Evolutionary conservation across 108 stramenopile species (phyloP), one percentile per base, ranked within the genome.

Genomic region (Cyclotella cryptica): DNA sequence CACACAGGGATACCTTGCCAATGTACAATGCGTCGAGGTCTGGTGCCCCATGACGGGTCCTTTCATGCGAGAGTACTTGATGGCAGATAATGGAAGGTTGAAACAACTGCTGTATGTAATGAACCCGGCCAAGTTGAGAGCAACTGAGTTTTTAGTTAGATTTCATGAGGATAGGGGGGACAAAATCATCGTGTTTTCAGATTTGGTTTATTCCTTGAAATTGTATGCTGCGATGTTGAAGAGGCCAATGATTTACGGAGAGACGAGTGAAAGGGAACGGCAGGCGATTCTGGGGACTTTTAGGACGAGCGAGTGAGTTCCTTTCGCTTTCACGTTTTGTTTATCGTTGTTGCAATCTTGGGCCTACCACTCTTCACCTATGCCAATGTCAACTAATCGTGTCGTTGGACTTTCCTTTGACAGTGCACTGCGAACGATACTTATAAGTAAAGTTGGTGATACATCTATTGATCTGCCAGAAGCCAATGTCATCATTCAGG

Each of bases 401-500:
- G 3, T 26, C 29, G 15, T 45, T 47, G 10, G 35, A 11, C 12
- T 39, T 41, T 40, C 18, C 1, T 17, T 35, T 28, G 4, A 19
- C 49, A 85, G 87, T 73, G 86, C 86, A n/a, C 82, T 98, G 40
- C 92, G 97, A 60, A 97, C 96, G 15, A 93, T 99, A 45, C 97
- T 96, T 77, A 94, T 99, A 39, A 90, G 89, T 63, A 96, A 97
- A 62, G 99, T 99, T 52, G 99, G 99, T 21, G 99, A 99, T 78
- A 98, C 98, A 19, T 96, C 97, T 18, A 98, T 99, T 74, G 99
- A 99, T 85, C 86, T 99, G 21, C 99, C 99, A 27, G 98, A 99
- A 66, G 99, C 99, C 61, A 99, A 99, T 84, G 99, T 99, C 10
- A 98, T 99, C 79, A 98, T 99, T 59, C 99, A 99, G 81, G 97